Evolutionary conservation across 2,329 filamentous ascomycete genomes (phyloP).

Genomic region (Penicillium sp.): DNA sequence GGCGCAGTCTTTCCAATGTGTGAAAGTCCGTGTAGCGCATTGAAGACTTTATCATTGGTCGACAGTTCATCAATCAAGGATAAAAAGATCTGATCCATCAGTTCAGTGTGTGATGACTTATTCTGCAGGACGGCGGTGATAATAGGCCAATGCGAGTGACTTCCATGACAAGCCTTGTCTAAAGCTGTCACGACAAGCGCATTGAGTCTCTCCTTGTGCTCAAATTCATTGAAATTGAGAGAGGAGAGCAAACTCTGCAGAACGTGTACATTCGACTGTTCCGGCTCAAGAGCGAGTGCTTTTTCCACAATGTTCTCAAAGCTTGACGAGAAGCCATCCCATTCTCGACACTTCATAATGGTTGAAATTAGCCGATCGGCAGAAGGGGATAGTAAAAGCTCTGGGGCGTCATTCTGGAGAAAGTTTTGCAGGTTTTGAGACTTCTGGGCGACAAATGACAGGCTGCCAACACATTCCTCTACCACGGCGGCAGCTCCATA

Average conservation of each 20-base stretch:
- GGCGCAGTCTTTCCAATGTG: constrained; percentile 45
- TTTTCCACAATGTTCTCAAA: constrained; percentile 38
- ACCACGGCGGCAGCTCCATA: constrained; percentile 64
- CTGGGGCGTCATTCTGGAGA: constrained; percentile 56
- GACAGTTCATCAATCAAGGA: constrained; percentile 45
- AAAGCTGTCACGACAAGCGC: constrained; percentile 39
- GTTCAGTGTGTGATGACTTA: constrained; percentile 31
- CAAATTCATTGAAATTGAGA: constrained; percentile 39
- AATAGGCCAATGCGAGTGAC: constrained; percentile 39
- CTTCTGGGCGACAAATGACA: constrained; percentile 42
- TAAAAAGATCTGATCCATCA: constrained; percentile 39
- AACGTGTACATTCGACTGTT: constrained; percentile 34
- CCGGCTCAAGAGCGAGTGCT: constrained; percentile 35
- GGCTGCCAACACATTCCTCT: constrained; percentile 53
- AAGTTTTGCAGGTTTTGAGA: constrained; percentile 53
- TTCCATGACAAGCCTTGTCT: constrained; percentile 38
- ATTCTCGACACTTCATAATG: constrained; percentile 58
- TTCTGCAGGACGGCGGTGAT: constrained; percentile 43
- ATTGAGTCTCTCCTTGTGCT: constrained; percentile 35
- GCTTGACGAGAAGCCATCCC: constrained; percentile 42
- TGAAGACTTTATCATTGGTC: constrained; percentile 34
- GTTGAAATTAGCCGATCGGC: constrained; percentile 66
- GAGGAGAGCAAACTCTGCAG: constrained; percentile 42
- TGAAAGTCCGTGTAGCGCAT: constrained; percentile 48
- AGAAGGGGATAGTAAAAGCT: constrained; percentile 69